A percentile compares a stretch with the other conserved stretches of the same genome.
Conservation (phyloP, 2,329 filamentous ascomycete species). For the Hymenoscyphus fructigenus region DNA sequence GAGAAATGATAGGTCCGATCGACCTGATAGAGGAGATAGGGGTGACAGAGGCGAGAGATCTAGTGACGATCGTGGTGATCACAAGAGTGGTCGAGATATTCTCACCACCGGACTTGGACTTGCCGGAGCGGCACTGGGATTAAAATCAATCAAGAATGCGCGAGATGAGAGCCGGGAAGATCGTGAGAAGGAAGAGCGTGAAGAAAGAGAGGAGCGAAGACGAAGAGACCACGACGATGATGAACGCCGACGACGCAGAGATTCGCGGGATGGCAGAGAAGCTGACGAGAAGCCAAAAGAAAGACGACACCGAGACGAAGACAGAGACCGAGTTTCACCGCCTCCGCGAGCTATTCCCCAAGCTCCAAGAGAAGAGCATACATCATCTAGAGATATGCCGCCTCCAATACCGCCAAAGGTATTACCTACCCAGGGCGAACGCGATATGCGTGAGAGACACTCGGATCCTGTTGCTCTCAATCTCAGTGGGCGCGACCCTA, state of each 20-base stretch:
- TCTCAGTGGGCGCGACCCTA: conserved; percentile 42
- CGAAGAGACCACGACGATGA: conserved; percentile 34
- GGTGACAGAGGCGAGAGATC: conserved; percentile 18
- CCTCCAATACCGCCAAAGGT: conserved; percentile 13
- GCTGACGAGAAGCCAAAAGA: conserved; percentile 28
- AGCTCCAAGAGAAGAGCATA: conserved; percentile 15
- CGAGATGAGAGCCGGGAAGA: conserved; percentile 16
- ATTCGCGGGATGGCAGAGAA: conserved; percentile 28
- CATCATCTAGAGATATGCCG: conserved; percentile 4
- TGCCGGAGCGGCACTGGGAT: conserved; percentile 35
- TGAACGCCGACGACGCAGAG: conserved; percentile 29
- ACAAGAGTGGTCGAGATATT: conserved; percentile 31
- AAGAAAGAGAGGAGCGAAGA: conserved; percentile 28
- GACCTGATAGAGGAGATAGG: conserved; percentile 18
- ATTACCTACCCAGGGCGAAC: conserved; percentile 5
- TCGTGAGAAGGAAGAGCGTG: conserved; percentile 29
- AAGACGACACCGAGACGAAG: conserved; percentile 25
- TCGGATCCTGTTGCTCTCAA: conserved; percentile 15
- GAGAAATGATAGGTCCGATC: conserved; percentile 19
- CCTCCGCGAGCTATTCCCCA: conserved; percentile 19
- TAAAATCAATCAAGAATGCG: conserved; percentile 34
- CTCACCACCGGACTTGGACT: conserved; percentile 35
- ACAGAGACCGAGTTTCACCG: conserved; percentile 14
- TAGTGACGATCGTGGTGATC: conserved; percentile 30
- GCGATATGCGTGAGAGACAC: conserved; percentile 9